These are phyloP conservation scores for Danielozyma ontarioensis DNA, from an alignment of 805 yeast genomes.

Conservation along the genomic window DNA sequence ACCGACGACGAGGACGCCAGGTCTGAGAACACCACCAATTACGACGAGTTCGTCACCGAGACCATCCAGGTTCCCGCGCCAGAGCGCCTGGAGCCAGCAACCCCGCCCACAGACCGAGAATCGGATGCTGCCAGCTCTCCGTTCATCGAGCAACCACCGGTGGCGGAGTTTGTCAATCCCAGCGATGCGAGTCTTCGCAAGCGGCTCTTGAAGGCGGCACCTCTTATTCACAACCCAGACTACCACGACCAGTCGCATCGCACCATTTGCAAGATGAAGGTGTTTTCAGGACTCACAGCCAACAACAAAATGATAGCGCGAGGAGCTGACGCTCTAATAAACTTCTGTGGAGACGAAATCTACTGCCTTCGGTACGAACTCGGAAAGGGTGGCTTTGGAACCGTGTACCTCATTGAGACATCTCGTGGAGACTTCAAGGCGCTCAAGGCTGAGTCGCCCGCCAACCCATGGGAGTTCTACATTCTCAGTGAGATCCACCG, in stretches of 20 bases:
- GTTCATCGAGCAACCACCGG: slow-evolving; percentile 31
- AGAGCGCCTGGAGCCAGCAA: slow-evolving; percentile 9
- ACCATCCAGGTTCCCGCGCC: slow-evolving; percentile 26
- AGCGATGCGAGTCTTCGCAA: no score
- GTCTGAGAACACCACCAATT: slow-evolving; percentile 26
- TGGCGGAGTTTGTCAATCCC: slow-evolving; percentile 27
- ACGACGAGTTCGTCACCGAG: slow-evolving; percentile 46
- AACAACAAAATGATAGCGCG: slow-evolving; percentile 27
- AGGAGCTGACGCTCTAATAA: slow-evolving; percentile 35
- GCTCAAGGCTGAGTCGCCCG: slow-evolving; percentile 65
- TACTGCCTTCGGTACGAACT: slow-evolving; percentile 50
- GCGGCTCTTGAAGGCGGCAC: no score
- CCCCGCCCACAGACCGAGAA: slow-evolving; percentile 28
- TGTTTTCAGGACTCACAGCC: slow-evolving; percentile 33
- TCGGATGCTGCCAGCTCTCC: slow-evolving; percentile 40
- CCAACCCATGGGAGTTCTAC: slow-evolving; percentile 78
- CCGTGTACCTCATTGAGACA: slow-evolving; percentile 66
- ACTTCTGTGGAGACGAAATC: slow-evolving; percentile 38
- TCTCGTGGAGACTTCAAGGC: slow-evolving; percentile 55
- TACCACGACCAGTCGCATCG: slow-evolving; percentile 28
- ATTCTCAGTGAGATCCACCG: slow-evolving; percentile 54
- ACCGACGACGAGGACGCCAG: slow-evolving; percentile 26
- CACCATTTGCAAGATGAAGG: slow-evolving; percentile 20
- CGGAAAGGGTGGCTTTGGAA: slow-evolving; percentile 80
- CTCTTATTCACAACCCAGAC: slow-evolving; percentile 20